These are phyloP conservation scores for Leccinum obscurum DNA, from an alignment of 768 basidiomycete species.

Conservation along the genomic window DNA sequence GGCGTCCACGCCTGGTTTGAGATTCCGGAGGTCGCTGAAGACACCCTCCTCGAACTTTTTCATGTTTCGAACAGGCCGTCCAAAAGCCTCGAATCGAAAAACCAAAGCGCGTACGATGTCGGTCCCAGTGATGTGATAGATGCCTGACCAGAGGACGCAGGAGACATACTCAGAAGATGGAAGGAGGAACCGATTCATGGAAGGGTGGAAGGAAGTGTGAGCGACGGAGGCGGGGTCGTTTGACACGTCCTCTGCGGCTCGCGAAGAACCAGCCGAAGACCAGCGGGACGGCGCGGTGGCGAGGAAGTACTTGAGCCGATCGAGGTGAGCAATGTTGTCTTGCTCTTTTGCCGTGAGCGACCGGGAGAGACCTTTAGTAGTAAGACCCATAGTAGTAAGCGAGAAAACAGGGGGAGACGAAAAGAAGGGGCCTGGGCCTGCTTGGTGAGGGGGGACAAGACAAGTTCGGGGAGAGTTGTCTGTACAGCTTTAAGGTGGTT, in stretches of 20 bases:
- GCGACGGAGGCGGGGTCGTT: constrained; percentile 28
- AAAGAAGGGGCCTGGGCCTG: constrained; percentile 2
- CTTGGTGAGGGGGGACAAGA: constrained; percentile 7
- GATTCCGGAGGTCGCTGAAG: constrained; percentile 88
- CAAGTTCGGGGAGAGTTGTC: constrained; percentile 13
- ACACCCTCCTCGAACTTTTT: constrained; percentile 99
- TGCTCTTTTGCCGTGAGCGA: constrained; percentile 64
- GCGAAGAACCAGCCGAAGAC: constrained; percentile 42
- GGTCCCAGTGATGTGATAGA: constrained; percentile 94
- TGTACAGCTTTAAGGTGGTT: constrained; percentile 18
- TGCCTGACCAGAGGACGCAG: constrained; percentile 89
- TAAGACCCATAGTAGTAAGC: constrained; percentile 28
- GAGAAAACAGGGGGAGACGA: constrained; percentile 4
- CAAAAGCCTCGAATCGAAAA: constrained; percentile 94
- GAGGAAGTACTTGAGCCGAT: constrained; percentile 85
- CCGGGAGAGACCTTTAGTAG: constrained; percentile 35
- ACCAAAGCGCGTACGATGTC: constrained; percentile 94
- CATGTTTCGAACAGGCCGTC: constrained; percentile 86
- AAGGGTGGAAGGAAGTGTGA: constrained; percentile 64
- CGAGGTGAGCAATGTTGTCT: constrained; percentile 71
- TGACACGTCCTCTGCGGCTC: constrained; percentile 18
- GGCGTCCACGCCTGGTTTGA: constrained; percentile 92
- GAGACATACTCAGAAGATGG: constrained; percentile 87
- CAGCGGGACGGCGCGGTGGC: constrained; percentile 81
- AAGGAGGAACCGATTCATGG: constrained; percentile 82